Conservation (phyloP, 2,329 filamentous ascomycete species). For the Ilyonectria mors-panacis region DNA sequence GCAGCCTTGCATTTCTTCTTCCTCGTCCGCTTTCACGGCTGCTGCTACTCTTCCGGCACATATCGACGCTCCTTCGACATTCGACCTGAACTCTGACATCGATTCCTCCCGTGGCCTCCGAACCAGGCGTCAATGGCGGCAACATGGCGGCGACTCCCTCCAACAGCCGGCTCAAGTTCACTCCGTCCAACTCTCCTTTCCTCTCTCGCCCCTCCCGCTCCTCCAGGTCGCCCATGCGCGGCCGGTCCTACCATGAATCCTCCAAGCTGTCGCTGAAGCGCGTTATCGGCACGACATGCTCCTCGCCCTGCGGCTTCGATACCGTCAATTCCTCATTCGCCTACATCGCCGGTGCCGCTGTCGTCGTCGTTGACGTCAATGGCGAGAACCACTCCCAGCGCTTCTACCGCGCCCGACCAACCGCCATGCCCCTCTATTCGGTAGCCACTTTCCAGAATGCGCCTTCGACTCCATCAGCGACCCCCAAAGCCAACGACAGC, state of each 20-base stretch:
- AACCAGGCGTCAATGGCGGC: constrained; percentile 64
- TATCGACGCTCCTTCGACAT: constrained; percentile 10
- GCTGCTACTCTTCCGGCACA: background rate
- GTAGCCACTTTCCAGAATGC: constrained; percentile 67
- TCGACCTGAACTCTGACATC: constrained; percentile 24
- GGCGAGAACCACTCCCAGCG: constrained; percentile 79
- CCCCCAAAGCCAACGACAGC: constrained; percentile 75
- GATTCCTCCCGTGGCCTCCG: constrained; percentile 30
- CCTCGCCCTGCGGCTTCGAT: constrained; percentile 88
- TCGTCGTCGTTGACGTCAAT: constrained; percentile 88
- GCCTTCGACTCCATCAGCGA: constrained; percentile 65
- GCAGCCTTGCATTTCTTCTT: constrained; percentile 9
- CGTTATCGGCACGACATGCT: constrained; percentile 92
- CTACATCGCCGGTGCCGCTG: constrained; percentile 92
- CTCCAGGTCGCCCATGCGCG: constrained; percentile 73
- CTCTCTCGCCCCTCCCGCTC: constrained; percentile 72
- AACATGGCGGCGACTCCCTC: constrained; percentile 72
- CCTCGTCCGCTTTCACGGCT: background rate
- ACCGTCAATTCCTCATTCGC: constrained; percentile 84
- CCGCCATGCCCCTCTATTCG: constrained; percentile 77
- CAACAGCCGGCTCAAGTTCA: constrained; percentile 75
- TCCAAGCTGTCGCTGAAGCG: constrained; percentile 81
- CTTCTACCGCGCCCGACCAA: constrained; percentile 90
- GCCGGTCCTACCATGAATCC: constrained; percentile 64
- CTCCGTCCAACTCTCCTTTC: constrained; percentile 84